phyloP scores from a whole-genome alignment of 2,329 filamentous ascomycete species.

The Intubia oerlemansii region DNA sequence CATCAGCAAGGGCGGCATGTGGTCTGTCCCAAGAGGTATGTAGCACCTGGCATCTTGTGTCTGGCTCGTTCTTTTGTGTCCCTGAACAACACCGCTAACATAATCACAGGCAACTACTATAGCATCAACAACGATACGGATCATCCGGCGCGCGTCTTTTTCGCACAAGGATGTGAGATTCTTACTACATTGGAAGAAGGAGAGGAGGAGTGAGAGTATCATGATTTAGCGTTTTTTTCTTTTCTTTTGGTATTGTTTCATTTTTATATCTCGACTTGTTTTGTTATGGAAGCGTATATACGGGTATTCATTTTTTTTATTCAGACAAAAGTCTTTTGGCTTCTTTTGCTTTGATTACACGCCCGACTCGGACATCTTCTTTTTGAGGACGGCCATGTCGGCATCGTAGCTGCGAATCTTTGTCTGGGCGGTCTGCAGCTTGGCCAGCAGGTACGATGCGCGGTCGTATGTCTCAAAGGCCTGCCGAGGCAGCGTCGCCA shows the following conservation, averaged over 20 bases:
- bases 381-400: slow-evolving; percentile 52
- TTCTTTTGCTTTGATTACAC: too few species aligned
- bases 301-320: too few species aligned
- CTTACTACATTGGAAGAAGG: slow-evolving; percentile 10
- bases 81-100: too few species aligned
- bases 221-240: background rate
- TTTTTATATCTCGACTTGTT: too few species aligned
- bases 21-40: slow-evolving; percentile 87
- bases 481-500: slow-evolving; percentile 51
- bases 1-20: slow-evolving; percentile 73
- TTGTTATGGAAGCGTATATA: too few species aligned
- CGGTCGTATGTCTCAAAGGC: slow-evolving; percentile 45
- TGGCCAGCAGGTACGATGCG: slow-evolving; percentile 50
- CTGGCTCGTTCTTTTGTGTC: slow-evolving; percentile 3
- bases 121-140: slow-evolving; percentile 67
- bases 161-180: slow-evolving; percentile 64
- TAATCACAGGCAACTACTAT: slow-evolving; percentile 63
- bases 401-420: slow-evolving; percentile 56
- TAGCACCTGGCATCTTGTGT: slow-evolving; percentile 9
- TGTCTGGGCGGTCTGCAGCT: slow-evolving; percentile 50
- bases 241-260: background rate
- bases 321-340: too few species aligned
- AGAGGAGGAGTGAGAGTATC: background rate
- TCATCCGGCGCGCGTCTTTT: slow-evolving; percentile 61
- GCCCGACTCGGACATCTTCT: slow-evolving; percentile 30